A percentile compares a stretch with the other conserved stretches of the same genome.
phyloP scores from a whole-genome alignment of 2,329 filamentous ascomycete genomes.

The Parafenestella ontariensis region DNA sequence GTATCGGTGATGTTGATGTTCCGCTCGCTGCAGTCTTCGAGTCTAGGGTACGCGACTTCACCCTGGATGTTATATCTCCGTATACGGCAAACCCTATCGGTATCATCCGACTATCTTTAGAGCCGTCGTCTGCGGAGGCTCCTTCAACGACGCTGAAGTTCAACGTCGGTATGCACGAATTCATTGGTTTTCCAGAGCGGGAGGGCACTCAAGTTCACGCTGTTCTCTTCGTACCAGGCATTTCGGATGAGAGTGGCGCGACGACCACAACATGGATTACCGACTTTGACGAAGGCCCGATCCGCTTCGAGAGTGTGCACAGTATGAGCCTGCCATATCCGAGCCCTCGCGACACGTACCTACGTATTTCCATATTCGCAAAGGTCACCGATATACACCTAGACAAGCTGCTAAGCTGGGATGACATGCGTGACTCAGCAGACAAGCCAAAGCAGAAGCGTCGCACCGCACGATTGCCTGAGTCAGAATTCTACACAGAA shows the following conservation, averaged over 20 bases:
- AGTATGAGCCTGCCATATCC: slow-evolving; percentile 93
- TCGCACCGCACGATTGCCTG: slow-evolving; percentile 75
- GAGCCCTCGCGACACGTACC: slow-evolving; percentile 73
- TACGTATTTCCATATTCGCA: slow-evolving; percentile 91
- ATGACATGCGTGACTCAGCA: slow-evolving; percentile 88
- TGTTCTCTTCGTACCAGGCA: slow-evolving; percentile 91
- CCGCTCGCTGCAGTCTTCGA: slow-evolving; percentile 93
- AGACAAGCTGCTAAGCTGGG: slow-evolving; percentile 97
- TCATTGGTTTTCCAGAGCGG: slow-evolving; percentile 91
- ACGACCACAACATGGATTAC: slow-evolving; percentile 95
- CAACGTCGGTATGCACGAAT: slow-evolving; percentile 97
- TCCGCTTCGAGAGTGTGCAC: slow-evolving; percentile 96
- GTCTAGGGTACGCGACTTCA: slow-evolving; percentile 91
- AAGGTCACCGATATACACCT: slow-evolving; percentile 92
- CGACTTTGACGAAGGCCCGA: slow-evolving; percentile 89
- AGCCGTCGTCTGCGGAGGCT: slow-evolving; percentile 91
- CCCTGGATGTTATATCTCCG: slow-evolving; percentile 86
- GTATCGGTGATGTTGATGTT: slow-evolving; percentile 92
- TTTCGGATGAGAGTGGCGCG: slow-evolving; percentile 83
- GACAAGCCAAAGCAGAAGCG: slow-evolving; percentile 64
- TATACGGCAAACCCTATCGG: slow-evolving; percentile 91
- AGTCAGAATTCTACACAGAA: slow-evolving; percentile 91
- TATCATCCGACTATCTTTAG: slow-evolving; percentile 87
- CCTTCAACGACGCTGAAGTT: slow-evolving; percentile 95
- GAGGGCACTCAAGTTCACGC: slow-evolving; percentile 96